phyloP scores from a whole-genome alignment of 176 grass and related monocot genomes.

The Thalia dealbata region DNA sequence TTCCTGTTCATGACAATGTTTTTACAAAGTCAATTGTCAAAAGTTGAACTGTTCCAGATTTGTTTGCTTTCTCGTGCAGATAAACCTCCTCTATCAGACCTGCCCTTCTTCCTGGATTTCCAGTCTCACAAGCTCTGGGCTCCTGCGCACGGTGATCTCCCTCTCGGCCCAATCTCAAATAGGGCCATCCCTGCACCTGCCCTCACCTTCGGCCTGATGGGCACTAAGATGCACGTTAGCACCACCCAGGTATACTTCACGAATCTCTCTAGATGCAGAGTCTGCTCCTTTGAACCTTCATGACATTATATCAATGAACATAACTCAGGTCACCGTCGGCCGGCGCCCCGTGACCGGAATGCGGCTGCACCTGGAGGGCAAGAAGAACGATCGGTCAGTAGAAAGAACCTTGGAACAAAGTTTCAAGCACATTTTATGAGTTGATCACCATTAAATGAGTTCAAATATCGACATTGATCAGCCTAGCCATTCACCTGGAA shows the following conservation, averaged over 20 bases:
- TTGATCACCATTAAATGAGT: neutral
- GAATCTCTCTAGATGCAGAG: neutral
- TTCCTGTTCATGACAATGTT: no score
- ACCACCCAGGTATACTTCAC: slow-evolving; percentile 36
- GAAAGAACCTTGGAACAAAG: no score
- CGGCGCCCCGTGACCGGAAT: slow-evolving; percentile 65
- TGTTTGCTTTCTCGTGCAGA: slow-evolving; percentile 22
- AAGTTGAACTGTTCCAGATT: no score
- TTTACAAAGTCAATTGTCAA: no score
- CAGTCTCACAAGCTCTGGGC: slow-evolving; percentile 67
- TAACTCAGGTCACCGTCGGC: slow-evolving; percentile 53
- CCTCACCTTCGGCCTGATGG: slow-evolving; percentile 60
- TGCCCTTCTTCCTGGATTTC: slow-evolving; percentile 93
- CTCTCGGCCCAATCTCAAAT: slow-evolving; percentile 60
- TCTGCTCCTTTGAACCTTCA: neutral
- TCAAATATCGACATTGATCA: neutral
- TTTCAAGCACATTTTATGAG: no score
- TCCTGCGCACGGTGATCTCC: slow-evolving; percentile 56
- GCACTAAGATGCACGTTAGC: slow-evolving; percentile 73
- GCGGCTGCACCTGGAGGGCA: slow-evolving; percentile 86
- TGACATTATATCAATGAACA: neutral
- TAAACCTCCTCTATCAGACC: slow-evolving; percentile 53
- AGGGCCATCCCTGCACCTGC: slow-evolving; percentile 22
- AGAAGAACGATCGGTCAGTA: slow-evolving; percentile 60
- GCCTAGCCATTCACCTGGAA: slow-evolving; percentile 74